Base-by-base conservation (phyloP, 1,139 yeast species). In the Lodderomyces metapsilosis region DNA sequence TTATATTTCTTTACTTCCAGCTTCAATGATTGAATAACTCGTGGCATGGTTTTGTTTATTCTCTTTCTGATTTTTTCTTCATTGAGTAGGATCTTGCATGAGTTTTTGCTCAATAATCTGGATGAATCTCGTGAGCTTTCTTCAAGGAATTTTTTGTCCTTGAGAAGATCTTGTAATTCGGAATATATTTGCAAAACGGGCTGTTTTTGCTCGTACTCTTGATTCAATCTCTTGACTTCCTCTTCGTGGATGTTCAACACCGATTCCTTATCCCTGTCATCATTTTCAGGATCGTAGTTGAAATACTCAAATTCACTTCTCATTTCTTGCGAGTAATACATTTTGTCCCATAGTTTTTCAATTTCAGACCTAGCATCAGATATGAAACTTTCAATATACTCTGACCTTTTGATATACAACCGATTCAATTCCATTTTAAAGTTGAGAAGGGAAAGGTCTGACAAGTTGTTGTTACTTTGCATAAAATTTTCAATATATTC, bases 41-140 rank as follows among this genome's bases (percentile, higher is more conserved):
- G 68, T 0, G 98, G 98, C 53, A 88, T 66, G 50, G 76, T 76
- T 53, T 80, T 81, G 22, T 79, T 67, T 5, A 91, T 70, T 43
- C 76, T 75, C 52, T 84, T 84, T 41, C 97, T 70, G 34, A 81
- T 71, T 54, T 77, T 83, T 54, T 89, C 96, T 59, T 92, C 98
- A 46, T 84, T 77, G 46, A 87, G 71, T 42, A 91, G 65, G 21
- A 89, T 83, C 46, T 82, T 82, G 50, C 94, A 91, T 3, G 92
- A 85, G 49, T 88, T 83, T 53, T 87, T 79, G 47, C 86, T 78
- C 40, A 86, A 65, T 34, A 91, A 68, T 47, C 98, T 72, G 0
- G 94, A 82, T 0, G 96, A 82, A 57, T 92, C 95, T 52, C 81
- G 84, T 1, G 87, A 77, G 4, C 94, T 80, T 49, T 80, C 84